Evolutionary conservation across 164 flowering plant species (phyloP).

Genomic region (Kingdonia uniflora): DNA sequence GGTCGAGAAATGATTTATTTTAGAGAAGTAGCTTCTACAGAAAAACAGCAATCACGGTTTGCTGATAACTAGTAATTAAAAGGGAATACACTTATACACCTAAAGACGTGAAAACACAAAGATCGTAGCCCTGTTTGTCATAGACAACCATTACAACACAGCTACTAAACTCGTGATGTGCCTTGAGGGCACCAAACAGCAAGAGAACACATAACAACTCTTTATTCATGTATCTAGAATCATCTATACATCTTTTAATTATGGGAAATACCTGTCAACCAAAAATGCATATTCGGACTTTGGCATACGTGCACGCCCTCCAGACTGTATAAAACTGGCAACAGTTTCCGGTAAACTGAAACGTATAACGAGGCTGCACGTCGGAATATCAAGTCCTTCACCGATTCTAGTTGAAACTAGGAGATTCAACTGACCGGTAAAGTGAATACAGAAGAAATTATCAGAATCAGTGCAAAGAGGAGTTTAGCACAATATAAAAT

Average conservation of each 20-base stretch:
- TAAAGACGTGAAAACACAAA: too few relatives aligned
- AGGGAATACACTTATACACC: too few relatives aligned
- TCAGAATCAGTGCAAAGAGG: constrained; percentile 3
- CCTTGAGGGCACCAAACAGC: too few relatives aligned
- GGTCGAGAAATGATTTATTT: constrained; percentile 1
- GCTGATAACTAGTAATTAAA: too few relatives aligned
- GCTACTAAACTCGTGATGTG: too few relatives aligned
- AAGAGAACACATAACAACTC: too few relatives aligned
- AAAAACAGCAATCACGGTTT: not conserved
- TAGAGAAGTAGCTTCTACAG: not conserved
- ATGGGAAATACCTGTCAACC: constrained; percentile 63
- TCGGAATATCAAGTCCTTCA: constrained; percentile 98
- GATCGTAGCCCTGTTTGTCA: too few relatives aligned
- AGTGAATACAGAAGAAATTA: constrained; percentile 1
- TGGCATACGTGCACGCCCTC: constrained; percentile 98
- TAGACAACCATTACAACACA: too few relatives aligned
- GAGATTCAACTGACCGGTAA: constrained; percentile 62
- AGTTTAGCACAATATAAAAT: not conserved
- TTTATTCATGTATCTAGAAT: too few relatives aligned
- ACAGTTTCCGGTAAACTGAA: constrained; percentile 95
- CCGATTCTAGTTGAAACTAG: constrained; percentile 96
- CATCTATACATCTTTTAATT: too few relatives aligned
- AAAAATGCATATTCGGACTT: constrained; percentile 89
- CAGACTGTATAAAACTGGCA: constrained; percentile 88
- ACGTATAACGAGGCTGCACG: constrained; percentile 91